phyloP scores from a whole-genome alignment of 305 asterid genomes.

The Euphrasia arctica region DNA sequence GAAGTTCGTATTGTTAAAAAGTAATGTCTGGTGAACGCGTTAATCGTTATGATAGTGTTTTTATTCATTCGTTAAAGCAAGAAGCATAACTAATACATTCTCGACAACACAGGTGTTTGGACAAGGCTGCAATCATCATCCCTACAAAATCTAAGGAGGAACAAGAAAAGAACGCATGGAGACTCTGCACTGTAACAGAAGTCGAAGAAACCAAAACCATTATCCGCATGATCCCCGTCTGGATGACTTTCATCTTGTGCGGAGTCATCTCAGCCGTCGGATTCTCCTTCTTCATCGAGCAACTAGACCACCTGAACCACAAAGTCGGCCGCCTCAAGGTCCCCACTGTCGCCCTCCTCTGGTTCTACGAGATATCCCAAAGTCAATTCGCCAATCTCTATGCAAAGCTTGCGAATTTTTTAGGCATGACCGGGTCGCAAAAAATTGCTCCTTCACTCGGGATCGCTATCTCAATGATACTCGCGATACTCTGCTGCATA shows the following conservation, averaged over 20 bases:
- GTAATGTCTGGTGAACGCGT: too few species aligned
- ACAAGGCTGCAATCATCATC: constrained; percentile 50
- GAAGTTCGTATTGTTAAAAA: neutral
- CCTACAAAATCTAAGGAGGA: constrained; percentile 31
- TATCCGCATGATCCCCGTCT: constrained; percentile 50
- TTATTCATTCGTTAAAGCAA: too few species aligned
- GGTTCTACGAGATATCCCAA: constrained; percentile 32
- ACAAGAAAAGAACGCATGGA: constrained; percentile 35
- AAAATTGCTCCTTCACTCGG: constrained; percentile 34
- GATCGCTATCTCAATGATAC: constrained; percentile 33
- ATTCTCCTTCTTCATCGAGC: constrained; percentile 50
- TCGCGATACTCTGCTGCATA: constrained; percentile 44
- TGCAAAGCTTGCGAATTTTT: constrained; percentile 4
- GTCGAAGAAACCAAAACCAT: constrained; percentile 49
- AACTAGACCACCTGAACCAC: constrained; percentile 35
- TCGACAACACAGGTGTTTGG: constrained; percentile 40
- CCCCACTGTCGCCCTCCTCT: constrained; percentile 35
- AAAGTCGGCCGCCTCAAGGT: constrained; percentile 38
- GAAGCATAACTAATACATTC: neutral
- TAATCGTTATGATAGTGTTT: too few species aligned
- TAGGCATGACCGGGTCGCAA: constrained; percentile 19
- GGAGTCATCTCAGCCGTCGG: constrained; percentile 44
- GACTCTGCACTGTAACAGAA: constrained; percentile 48
- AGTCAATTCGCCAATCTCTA: constrained; percentile 21
- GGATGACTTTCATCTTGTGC: constrained; percentile 41